phyloP scores from a whole-genome alignment of 176 grass and related monocot species.

The Oryza rufipogon region DNA sequence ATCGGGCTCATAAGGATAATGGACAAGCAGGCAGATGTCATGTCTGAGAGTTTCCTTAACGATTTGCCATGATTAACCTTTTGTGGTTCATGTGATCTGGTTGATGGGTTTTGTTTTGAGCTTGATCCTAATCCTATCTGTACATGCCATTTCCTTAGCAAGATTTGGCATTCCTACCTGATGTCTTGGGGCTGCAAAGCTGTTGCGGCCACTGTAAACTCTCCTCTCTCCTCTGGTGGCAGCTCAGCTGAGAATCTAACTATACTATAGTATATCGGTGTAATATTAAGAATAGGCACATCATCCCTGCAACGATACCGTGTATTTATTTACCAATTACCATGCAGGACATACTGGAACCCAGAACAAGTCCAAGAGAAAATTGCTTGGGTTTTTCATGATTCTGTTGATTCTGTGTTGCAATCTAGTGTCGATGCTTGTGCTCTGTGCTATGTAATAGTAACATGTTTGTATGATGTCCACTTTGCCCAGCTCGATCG shows the following conservation, averaged over 20 bases:
- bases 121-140: neutral
- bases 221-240: neutral
- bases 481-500: no score
- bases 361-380: neutral
- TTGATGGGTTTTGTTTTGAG: conserved; percentile 15
- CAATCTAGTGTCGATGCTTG: neutral
- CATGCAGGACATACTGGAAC: neutral
- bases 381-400: neutral
- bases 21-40: neutral
- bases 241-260: conserved; percentile 10
- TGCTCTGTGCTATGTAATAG: neutral
- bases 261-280: conserved; percentile 8
- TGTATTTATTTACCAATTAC: conserved; percentile 19
- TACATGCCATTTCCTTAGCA: conserved; percentile 15
- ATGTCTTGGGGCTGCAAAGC: conserved; percentile 18
- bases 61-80: conserved; percentile 17
- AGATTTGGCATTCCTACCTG: conserved; percentile 9
- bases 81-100: neutral
- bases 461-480: neutral
- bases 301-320: neutral
- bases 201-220: neutral
- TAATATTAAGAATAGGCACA: neutral
- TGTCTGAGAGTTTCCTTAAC: neutral
- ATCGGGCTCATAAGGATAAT: conserved; percentile 70
- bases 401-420: neutral